phyloP scores from a whole-genome alignment of 495 filamentous ascomycete species.

The Glonium stellatum region DNA sequence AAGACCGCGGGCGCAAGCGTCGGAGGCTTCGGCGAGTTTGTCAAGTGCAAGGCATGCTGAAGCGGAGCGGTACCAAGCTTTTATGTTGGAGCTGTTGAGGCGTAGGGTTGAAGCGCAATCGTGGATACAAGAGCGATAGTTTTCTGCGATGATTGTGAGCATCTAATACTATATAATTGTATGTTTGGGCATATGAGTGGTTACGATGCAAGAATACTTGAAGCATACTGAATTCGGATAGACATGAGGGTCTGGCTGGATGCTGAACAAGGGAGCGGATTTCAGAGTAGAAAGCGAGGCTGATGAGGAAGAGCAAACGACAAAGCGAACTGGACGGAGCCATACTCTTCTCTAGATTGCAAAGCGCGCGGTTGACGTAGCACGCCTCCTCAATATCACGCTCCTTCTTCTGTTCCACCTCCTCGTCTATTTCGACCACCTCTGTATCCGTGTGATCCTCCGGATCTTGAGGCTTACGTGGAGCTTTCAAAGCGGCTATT shows the following conservation, averaged over 20 bases:
- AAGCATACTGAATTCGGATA: background rate
- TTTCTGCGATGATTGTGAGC: constrained; percentile 42
- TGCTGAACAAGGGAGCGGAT: background rate
- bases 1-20: constrained; percentile 65
- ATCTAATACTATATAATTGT: background rate
- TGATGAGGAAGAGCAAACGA: background rate
- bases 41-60: constrained; percentile 67
- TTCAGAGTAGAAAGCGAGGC: constrained; percentile 6
- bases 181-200: background rate
- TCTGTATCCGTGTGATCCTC: constrained; percentile 39
- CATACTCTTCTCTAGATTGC: constrained; percentile 68
- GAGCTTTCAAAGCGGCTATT: constrained; percentile 56
- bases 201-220: background rate
- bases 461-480: constrained; percentile 35
- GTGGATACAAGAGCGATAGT: constrained; percentile 73
- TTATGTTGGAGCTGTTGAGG: constrained; percentile 70
- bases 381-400: constrained; percentile 62
- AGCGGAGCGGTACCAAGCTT: constrained; percentile 80
- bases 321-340: constrained; percentile 6
- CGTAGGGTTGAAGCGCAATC: constrained; percentile 77
- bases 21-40: constrained; percentile 66
- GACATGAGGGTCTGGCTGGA: background rate
- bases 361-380: constrained; percentile 78
- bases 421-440: constrained; percentile 37
- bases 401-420: constrained; percentile 50